These are phyloP conservation scores for Aspergillus sclerotialis DNA, from an alignment of 2,329 filamentous ascomycete genomes.

Conservation along the genomic window DNA sequence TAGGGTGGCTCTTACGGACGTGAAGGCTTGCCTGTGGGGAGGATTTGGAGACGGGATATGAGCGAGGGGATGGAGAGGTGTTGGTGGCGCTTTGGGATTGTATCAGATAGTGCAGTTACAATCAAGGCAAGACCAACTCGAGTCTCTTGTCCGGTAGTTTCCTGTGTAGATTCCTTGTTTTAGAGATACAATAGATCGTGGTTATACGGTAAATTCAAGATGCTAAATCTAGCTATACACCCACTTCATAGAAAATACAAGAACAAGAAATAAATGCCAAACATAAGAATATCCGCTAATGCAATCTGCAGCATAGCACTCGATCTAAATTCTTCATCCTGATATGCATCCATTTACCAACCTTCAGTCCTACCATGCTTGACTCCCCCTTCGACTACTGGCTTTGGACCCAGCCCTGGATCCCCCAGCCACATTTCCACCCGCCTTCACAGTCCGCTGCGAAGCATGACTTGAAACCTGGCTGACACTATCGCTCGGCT, in stretches of 20 bases:
- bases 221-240: background rate
- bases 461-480: slow-evolving; percentile 26
- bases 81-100: background rate
- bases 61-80: background rate
- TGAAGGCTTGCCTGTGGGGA: background rate
- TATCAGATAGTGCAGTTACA: background rate
- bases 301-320: background rate
- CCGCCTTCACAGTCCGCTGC: slow-evolving; percentile 26
- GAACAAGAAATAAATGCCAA: background rate
- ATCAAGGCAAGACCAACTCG: slow-evolving; percentile 1
- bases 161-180: background rate
- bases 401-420: background rate
- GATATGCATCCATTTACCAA: background rate
- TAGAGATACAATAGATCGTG: background rate
- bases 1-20: slow-evolving; percentile 2
- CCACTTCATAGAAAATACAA: background rate
- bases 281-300: background rate
- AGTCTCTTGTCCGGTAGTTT: slow-evolving; percentile 1
- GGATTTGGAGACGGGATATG: background rate
- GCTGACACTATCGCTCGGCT: slow-evolving; percentile 33
- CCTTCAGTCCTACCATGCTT: background rate
- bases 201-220: background rate
- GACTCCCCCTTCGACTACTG: background rate
- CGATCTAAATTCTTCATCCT: background rate
- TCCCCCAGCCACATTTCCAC: background rate